Evolutionary conservation across 352 stramenopile genomes (phyloP), one percentile per base, ranked within the genome.

Genomic region (Pythium angustatum): DNA sequence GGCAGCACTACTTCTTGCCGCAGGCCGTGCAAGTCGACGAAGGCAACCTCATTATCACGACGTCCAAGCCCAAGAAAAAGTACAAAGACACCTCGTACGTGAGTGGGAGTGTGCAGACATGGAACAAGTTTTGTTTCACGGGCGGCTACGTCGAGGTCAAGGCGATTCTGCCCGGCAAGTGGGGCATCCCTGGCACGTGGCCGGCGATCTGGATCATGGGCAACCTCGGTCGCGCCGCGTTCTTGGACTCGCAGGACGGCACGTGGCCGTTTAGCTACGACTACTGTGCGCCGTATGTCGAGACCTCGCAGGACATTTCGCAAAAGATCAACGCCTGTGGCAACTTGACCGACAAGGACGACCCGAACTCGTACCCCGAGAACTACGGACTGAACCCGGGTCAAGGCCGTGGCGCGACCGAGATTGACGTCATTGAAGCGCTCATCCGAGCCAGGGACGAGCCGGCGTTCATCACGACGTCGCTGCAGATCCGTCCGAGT

Each of bases 51-150:
- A 96, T 97, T 54, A 98, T 98, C 74, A 91, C 80, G 48, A 96
- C 91, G 3, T 83, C 83, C 51, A 96, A 96, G 73, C 75, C 84
- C 8, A 93, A 85, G 61, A 71, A 93, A n/a, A 73, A 80, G 55
- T 96, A 91, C 71, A 81, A 76, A 44, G 79, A 71, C 45, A 58
- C 85, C 22, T 78, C 80, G 58, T 96, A 96, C 71, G 87, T 96
- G 30, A 97, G 88, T 61, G 96, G 94, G 31, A 98, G 97, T 77
- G 49, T 99, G n/a, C 95, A 98, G 72, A 93, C 80, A 24, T 99
- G 97, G 97, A 98, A 99, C 85, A 99, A 99, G 78, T 99, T 99
- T 72, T 99, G 97, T 74, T 99, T 98, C 78, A 98, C 96, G 3
- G 97, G 97, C 57, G 97, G 97, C 22, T 98, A 97, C 49, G 70